These are phyloP conservation scores for Tolypocladium cylindrosporum DNA, from an alignment of 2,329 filamentous ascomycete species.

Conservation along the genomic window DNA sequence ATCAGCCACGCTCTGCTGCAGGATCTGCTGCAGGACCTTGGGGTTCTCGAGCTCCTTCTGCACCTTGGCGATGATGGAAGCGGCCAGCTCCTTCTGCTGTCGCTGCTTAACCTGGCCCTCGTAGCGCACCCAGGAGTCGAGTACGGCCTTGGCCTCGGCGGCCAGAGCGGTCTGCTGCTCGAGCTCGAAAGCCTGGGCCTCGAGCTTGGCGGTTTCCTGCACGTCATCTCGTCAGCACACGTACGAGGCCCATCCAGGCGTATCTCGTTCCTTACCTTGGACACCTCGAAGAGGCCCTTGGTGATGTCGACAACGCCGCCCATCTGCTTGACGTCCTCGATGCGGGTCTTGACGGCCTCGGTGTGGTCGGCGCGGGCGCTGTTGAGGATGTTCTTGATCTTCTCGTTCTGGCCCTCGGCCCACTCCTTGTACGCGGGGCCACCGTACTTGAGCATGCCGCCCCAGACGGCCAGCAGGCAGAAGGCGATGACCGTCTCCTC, in stretches of 20 bases:
- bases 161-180: slow-evolving; percentile 93
- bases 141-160: slow-evolving; percentile 84
- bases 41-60: slow-evolving; percentile 98
- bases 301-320: slow-evolving; percentile 90
- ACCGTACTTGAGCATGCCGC: slow-evolving; percentile 82
- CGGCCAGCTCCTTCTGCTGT: slow-evolving; percentile 92
- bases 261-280: slow-evolving; percentile 59
- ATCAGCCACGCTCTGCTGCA: slow-evolving; percentile 91
- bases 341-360: slow-evolving; percentile 86
- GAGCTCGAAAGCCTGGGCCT: slow-evolving; percentile 92
- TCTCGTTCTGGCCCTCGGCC: slow-evolving; percentile 79
- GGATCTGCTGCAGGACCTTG: slow-evolving; percentile 92
- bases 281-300: slow-evolving; percentile 94
- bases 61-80: slow-evolving; percentile 92
- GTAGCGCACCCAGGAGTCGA: slow-evolving; percentile 98
- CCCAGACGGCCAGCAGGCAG: slow-evolving; percentile 89
- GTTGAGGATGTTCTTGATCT: slow-evolving; percentile 94
- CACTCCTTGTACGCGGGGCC: slow-evolving; percentile 88
- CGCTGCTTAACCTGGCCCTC: slow-evolving; percentile 98
- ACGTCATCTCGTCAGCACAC: not conserved
- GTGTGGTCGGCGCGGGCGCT: slow-evolving; percentile 90
- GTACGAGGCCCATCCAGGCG: not conserved
- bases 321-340: slow-evolving; percentile 91
- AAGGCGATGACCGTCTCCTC: slow-evolving; percentile 95
- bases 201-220: slow-evolving; percentile 92